phyloP scores from a whole-genome alignment of 768 basidiomycete genomes.

The Cystobasidium tubakii region DNA sequence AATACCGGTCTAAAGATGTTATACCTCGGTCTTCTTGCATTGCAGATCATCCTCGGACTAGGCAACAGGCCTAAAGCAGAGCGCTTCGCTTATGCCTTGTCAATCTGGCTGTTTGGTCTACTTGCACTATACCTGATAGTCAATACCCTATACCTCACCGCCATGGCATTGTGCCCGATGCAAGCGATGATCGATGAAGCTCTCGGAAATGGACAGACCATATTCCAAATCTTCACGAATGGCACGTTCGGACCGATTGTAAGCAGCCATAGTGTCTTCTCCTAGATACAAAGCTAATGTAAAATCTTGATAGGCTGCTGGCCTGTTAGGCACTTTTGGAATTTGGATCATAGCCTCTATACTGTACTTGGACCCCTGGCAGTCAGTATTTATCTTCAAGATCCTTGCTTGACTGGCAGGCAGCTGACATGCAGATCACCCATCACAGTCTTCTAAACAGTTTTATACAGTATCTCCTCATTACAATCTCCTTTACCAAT shows the following conservation, averaged over 20 bases:
- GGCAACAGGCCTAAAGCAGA: slow-evolving; percentile 87
- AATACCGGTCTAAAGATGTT: slow-evolving; percentile 44
- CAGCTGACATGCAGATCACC: slow-evolving; percentile 55
- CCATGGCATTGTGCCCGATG: slow-evolving; percentile 58
- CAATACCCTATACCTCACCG: slow-evolving; percentile 49
- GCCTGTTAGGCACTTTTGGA: slow-evolving; percentile 47
- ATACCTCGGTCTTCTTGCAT: slow-evolving; percentile 64
- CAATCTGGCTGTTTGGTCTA: slow-evolving; percentile 67
- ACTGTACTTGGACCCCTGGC: slow-evolving; percentile 75
- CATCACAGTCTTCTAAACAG: slow-evolving; percentile 11
- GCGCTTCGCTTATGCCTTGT: slow-evolving; percentile 59
- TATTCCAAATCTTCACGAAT: slow-evolving; percentile 40
- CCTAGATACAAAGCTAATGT: background rate
- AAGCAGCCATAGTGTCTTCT: background rate
- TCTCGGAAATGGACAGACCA: background rate
- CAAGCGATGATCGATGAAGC: slow-evolving; percentile 15
- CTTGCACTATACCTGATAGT: slow-evolving; percentile 75
- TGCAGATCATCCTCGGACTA: slow-evolving; percentile 72
- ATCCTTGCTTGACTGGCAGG: too few species aligned
- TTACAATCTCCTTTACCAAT: slow-evolving; percentile 32
- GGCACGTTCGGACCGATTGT: slow-evolving; percentile 42
- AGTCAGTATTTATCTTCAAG: slow-evolving; percentile 48
- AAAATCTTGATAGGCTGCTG: slow-evolving; percentile 37
- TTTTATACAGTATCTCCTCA: slow-evolving; percentile 27
- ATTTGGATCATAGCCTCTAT: slow-evolving; percentile 44